These are phyloP conservation scores for Septoria linicola DNA, from an alignment of 2,329 filamentous ascomycete genomes.

Conservation along the genomic window DNA sequence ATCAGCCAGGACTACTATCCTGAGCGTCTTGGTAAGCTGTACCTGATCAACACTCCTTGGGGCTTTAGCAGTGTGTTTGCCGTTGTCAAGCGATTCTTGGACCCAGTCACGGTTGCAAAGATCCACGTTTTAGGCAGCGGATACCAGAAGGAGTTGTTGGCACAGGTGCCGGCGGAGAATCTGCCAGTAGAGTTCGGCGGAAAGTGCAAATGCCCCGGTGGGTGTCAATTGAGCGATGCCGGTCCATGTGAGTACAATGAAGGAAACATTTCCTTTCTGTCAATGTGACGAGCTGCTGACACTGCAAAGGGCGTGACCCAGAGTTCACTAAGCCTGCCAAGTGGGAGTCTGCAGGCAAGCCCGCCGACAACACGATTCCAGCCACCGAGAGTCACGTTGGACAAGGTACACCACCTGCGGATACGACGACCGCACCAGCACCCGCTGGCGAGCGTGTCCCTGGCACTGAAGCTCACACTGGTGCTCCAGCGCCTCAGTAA, in stretches of 20 bases:
- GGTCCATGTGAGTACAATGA: slow-evolving; percentile 68
- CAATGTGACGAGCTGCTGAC: slow-evolving; percentile 18
- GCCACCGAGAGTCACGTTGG: slow-evolving; percentile 35
- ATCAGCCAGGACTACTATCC: slow-evolving; percentile 99
- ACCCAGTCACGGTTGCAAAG: slow-evolving; percentile 94
- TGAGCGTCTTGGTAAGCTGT: slow-evolving; percentile 91
- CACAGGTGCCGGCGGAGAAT: slow-evolving; percentile 85
- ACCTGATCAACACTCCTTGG: slow-evolving; percentile 97
- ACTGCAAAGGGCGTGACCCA: slow-evolving; percentile 57
- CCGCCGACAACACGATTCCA: slow-evolving; percentile 37
- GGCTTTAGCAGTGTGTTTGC: slow-evolving; percentile 84
- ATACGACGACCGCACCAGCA: slow-evolving; percentile 24
- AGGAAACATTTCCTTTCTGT: background rate
- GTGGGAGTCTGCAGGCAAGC: slow-evolving; percentile 42
- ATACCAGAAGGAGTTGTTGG: slow-evolving; percentile 81
- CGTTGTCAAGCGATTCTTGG: slow-evolving; percentile 88
- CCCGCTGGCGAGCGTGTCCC: slow-evolving; percentile 14
- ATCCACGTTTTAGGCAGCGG: slow-evolving; percentile 82
- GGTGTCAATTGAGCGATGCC: slow-evolving; percentile 81
- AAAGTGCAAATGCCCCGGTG: slow-evolving; percentile 74
- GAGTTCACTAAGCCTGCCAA: slow-evolving; percentile 62
- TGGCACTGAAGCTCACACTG: slow-evolving; percentile 12
- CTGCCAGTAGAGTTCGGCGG: slow-evolving; percentile 85
- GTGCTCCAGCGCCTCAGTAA: slow-evolving; percentile 9
- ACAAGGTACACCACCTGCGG: slow-evolving; percentile 31